Evolutionary conservation across 441 rosid species (phyloP).

Genomic region (Populus hybrid): DNA sequence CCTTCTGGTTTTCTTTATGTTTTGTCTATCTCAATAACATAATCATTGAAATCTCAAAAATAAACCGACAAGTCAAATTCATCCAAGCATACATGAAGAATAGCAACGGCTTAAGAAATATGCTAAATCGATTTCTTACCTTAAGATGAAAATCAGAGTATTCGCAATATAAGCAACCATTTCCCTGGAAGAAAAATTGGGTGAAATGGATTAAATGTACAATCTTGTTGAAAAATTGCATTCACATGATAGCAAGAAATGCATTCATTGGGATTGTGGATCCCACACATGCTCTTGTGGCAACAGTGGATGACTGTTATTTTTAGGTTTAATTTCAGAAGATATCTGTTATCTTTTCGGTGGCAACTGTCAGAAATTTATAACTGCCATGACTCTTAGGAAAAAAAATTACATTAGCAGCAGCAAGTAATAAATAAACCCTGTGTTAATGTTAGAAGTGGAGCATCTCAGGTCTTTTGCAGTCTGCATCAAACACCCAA

Average conservation of each 20-base stretch:
- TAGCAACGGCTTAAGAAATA: neutral
- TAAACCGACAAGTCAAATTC: neutral
- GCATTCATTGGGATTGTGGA: neutral
- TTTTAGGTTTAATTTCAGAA: neutral
- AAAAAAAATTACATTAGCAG: neutral
- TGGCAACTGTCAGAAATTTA: neutral
- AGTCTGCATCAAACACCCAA: neutral
- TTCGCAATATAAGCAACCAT: conserved; percentile 96
- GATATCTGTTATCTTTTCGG: neutral
- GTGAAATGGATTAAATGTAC: conserved; percentile 7
- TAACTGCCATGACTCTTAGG: neutral
- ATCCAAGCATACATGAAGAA: neutral
- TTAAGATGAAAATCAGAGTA: conserved; percentile 82
- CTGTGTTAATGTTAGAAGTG: neutral
- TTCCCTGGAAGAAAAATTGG: conserved; percentile 56
- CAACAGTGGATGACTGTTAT: neutral
- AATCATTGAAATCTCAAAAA: neutral
- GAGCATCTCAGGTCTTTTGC: neutral
- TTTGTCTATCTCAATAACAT: neutral
- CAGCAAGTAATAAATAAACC: neutral
- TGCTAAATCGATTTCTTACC: conserved; percentile 39
- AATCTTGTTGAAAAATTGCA: neutral
- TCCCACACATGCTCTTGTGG: neutral
- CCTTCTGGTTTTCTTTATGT: neutral
- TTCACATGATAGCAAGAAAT: neutral